phyloP scores from a whole-genome alignment of 805 yeast species.

The Ogataea thermomethanolica region DNA sequence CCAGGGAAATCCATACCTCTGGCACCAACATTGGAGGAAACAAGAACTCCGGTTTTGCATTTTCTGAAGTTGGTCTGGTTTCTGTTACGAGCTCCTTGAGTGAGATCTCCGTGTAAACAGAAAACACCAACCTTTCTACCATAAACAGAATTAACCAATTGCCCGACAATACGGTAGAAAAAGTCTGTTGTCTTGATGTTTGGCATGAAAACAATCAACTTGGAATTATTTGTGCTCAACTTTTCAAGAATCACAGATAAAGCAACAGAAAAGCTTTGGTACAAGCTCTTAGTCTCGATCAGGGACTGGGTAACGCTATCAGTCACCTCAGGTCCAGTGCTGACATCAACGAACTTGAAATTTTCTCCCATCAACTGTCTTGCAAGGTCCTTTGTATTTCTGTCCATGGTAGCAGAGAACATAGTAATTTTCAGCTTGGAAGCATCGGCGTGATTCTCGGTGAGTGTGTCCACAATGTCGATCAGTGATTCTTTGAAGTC shows the following conservation, averaged over 20 bases:
- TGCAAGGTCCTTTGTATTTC: constrained; percentile 65
- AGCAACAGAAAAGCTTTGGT: constrained; percentile 59
- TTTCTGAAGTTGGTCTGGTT: constrained; percentile 32
- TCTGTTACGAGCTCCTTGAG: constrained; percentile 57
- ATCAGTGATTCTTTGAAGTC: constrained; percentile 72
- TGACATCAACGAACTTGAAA: constrained; percentile 66
- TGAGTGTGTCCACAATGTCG: constrained; percentile 50
- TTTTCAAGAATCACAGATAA: constrained; percentile 45
- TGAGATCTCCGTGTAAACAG: constrained; percentile 67
- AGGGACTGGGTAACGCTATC: constrained; percentile 71
- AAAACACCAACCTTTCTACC: constrained; percentile 16
- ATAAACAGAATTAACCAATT: constrained; percentile 11
- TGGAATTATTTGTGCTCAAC: constrained; percentile 43
- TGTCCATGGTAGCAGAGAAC: constrained; percentile 86
- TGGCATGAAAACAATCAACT: constrained; percentile 80
- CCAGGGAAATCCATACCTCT: constrained; percentile 95
- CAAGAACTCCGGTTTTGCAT: constrained; percentile 51
- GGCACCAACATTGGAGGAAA: constrained; percentile 92
- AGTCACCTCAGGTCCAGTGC: constrained; percentile 65
- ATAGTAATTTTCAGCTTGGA: constrained; percentile 59
- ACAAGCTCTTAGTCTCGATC: constrained; percentile 50
- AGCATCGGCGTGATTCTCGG: constrained; percentile 25
- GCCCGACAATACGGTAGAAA: constrained; percentile 40
- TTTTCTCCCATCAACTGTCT: constrained; percentile 47
- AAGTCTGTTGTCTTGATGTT: constrained; percentile 68